Conservation (phyloP, 2,329 filamentous ascomycete species). For the Tolypocladium pustulatum region DNA sequence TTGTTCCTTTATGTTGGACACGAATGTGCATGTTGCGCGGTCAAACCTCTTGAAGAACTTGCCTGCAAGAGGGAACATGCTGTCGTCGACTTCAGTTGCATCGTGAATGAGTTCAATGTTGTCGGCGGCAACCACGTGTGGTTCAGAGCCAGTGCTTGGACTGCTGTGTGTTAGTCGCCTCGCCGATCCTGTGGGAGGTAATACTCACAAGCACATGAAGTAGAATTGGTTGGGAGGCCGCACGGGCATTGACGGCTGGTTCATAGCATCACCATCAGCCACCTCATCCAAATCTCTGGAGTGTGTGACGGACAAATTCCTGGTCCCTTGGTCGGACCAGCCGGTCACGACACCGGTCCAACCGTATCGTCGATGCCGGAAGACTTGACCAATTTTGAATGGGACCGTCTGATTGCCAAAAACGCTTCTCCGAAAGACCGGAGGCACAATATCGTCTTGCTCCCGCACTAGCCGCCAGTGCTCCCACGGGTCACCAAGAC, state of each 20-base stretch:
- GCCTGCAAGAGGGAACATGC: conserved; percentile 62
- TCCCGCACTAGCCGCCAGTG: conserved; percentile 26
- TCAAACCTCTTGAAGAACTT: conserved; percentile 88
- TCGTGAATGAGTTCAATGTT: conserved; percentile 59
- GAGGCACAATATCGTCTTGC: conserved; percentile 31
- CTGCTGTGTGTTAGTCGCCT: conserved; percentile 8
- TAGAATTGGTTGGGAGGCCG: conserved; percentile 48
- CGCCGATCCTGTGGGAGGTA: not conserved
- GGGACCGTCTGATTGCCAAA: conserved; percentile 13
- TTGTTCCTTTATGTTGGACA: conserved; percentile 71
- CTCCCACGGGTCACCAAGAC: conserved; percentile 18
- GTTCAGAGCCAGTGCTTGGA: conserved; percentile 21
- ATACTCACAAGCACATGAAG: conserved; percentile 65
- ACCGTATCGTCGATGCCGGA: conserved; percentile 68
- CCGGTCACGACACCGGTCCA: conserved; percentile 78
- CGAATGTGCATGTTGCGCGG: conserved; percentile 50
- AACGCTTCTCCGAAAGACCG: conserved; percentile 19
- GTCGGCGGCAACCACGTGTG: conserved; percentile 47
- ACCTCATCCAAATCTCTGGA: conserved; percentile 15
- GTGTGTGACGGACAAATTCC: conserved; percentile 15
- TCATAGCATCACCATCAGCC: conserved; percentile 13
- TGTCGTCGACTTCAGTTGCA: conserved; percentile 33
- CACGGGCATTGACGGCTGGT: conserved; percentile 4
- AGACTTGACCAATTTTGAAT: conserved; percentile 72
- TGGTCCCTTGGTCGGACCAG: conserved; percentile 53